Conservation (phyloP, 2,329 filamentous ascomycete species). For the Tolypocladium inflatum region DNA sequence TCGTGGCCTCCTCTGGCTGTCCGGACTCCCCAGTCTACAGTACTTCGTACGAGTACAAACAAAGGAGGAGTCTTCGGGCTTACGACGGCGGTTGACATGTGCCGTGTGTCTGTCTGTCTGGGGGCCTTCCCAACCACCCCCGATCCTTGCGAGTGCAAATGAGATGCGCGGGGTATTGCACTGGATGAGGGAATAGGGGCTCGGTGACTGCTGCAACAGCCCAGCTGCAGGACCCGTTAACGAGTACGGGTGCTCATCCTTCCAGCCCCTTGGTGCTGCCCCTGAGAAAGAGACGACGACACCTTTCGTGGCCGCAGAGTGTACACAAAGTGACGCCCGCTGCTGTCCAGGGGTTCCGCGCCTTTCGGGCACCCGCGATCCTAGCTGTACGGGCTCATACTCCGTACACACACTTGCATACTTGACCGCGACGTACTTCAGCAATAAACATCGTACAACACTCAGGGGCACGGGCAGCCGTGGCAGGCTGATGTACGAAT, state of each 20-base stretch:
- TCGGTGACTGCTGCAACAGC: not conserved
- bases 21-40: too few relatives aligned
- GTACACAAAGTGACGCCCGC: not conserved
- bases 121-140: not conserved
- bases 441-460: too few relatives aligned
- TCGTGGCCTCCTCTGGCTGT: not conserved
- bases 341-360: not conserved
- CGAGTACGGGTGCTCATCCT: not conserved
- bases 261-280: not conserved
- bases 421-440: not conserved
- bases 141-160: not conserved
- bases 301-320: not conserved
- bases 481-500: not conserved
- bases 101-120: not conserved
- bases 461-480: not conserved
- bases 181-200: not conserved
- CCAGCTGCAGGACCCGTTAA: not conserved
- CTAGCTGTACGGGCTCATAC: too few relatives aligned
- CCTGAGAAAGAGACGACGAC: not conserved
- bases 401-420: not conserved
- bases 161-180: not conserved
- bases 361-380: too few relatives aligned
- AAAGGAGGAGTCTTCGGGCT: not conserved
- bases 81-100: not conserved
- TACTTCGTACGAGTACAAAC: too few relatives aligned